Evolutionary conservation across 148 eudicot species (phyloP).

Genomic region (Nepenthes mirabilis): DNA sequence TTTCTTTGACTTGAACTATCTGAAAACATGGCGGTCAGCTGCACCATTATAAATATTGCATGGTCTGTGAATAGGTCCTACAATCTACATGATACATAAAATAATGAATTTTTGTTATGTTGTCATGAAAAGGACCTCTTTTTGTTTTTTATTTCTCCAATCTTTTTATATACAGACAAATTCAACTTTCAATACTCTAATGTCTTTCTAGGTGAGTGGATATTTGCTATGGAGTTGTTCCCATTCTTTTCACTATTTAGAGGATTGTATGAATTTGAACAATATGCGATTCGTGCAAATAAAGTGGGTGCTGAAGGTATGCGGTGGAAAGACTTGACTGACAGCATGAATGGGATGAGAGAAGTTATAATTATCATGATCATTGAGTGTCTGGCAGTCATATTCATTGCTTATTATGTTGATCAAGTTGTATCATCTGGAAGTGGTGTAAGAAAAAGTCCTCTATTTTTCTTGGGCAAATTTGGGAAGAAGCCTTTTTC

Average conservation of each 20-base stretch:
- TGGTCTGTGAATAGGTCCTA: too few relatives aligned
- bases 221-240: slow-evolving; percentile 74
- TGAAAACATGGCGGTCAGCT: too few relatives aligned
- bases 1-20: too few relatives aligned
- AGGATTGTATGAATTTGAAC: slow-evolving; percentile 66
- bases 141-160: too few relatives aligned
- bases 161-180: too few relatives aligned
- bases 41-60: too few relatives aligned
- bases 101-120: too few relatives aligned
- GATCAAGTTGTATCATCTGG: slow-evolving; percentile 77
- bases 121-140: too few relatives aligned
- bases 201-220: slow-evolving; percentile 50
- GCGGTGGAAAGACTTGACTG: slow-evolving; percentile 65
- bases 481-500: slow-evolving; percentile 33
- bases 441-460: slow-evolving; percentile 40
- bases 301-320: slow-evolving; percentile 56
- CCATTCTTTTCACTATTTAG: slow-evolving; percentile 83
- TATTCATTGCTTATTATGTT: slow-evolving; percentile 49
- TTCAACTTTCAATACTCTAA: too few relatives aligned
- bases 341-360: slow-evolving; percentile 58
- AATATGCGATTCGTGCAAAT: slow-evolving; percentile 46
- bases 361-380: slow-evolving; percentile 63
- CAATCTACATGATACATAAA: too few relatives aligned
- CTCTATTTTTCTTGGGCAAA: slow-evolving; percentile 36
- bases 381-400: slow-evolving; percentile 70